These are phyloP conservation scores for Chytriomyces sp. DNA, from an alignment of 192 early-diverging fungal genomes.

Conservation along the genomic window DNA sequence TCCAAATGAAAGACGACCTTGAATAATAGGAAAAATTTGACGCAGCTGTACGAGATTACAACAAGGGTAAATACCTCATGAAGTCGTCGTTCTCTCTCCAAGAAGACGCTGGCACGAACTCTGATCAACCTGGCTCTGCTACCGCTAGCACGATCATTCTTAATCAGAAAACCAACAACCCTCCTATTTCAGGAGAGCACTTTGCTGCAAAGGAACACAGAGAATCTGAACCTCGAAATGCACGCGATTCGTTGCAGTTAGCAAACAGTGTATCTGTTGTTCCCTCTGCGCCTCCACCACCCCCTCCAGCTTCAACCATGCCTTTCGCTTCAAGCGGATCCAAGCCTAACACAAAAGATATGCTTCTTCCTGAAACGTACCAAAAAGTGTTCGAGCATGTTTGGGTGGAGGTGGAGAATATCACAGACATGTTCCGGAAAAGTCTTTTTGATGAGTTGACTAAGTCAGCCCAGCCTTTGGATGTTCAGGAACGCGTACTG, in stretches of 20 bases:
- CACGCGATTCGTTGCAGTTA: too few species aligned
- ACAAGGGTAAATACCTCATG: constrained; percentile 87
- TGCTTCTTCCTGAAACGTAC: constrained; percentile 48
- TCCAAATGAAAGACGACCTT: neutral
- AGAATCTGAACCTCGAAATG: too few species aligned
- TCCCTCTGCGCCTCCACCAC: neutral
- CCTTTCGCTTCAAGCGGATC: neutral
- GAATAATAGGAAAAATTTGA: constrained; percentile 76
- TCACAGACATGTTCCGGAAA: constrained; percentile 71
- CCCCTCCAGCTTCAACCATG: too few species aligned
- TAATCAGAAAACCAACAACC: neutral
- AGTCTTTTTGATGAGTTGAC: constrained; percentile 75
- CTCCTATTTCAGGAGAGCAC: constrained; percentile 8
- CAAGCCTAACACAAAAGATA: constrained; percentile 18
- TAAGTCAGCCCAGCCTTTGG: constrained; percentile 75
- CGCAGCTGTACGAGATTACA: constrained; percentile 90
- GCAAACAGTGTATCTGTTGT: neutral
- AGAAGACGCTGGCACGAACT: neutral
- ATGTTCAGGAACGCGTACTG: constrained; percentile 88
- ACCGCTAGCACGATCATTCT: neutral
- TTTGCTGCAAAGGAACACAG: neutral
- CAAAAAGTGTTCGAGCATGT: constrained; percentile 90
- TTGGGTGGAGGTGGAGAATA: constrained; percentile 88
- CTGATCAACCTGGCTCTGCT: neutral
- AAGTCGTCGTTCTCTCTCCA: constrained; percentile 49